Evolutionary conservation across 352 stramenopile genomes (phyloP).

Genomic region (Pilasporangium apinafurcum): DNA sequence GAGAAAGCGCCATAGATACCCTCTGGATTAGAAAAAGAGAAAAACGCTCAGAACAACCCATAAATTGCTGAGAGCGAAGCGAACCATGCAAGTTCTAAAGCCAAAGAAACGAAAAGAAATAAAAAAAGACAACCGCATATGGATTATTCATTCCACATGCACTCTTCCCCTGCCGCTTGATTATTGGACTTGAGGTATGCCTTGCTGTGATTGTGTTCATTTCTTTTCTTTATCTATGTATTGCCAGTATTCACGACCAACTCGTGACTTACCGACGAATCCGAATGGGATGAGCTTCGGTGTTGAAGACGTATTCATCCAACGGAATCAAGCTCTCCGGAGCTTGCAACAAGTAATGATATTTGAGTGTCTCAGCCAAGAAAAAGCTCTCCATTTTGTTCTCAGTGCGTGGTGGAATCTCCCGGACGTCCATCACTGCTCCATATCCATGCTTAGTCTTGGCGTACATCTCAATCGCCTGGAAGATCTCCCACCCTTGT

Average conservation of each 20-base stretch:
- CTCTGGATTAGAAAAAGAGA: no score
- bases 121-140: no score
- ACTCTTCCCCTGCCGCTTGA: no score
- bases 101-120: no score
- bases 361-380: constrained; percentile 98
- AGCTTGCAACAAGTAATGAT: constrained; percentile 94
- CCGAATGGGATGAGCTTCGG: constrained; percentile 91
- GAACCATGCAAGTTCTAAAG: no score
- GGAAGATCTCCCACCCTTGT: constrained; percentile 95
- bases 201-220: not conserved
- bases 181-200: no score
- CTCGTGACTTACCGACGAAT: no score
- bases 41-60: no score
- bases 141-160: no score
- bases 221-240: not conserved
- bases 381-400: constrained; percentile 99
- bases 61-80: no score
- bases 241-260: no score
- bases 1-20: constrained; percentile 40
- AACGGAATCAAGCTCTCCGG: constrained; percentile 78
- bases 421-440: constrained; percentile 36
- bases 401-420: constrained; percentile 54
- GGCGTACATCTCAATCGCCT: constrained; percentile 90
- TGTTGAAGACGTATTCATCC: constrained; percentile 96
- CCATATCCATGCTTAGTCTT: constrained; percentile 89